Evolutionary conservation across 2,329 filamentous ascomycete genomes (phyloP).

Genomic region (Aspergillus transmontanensis): DNA sequence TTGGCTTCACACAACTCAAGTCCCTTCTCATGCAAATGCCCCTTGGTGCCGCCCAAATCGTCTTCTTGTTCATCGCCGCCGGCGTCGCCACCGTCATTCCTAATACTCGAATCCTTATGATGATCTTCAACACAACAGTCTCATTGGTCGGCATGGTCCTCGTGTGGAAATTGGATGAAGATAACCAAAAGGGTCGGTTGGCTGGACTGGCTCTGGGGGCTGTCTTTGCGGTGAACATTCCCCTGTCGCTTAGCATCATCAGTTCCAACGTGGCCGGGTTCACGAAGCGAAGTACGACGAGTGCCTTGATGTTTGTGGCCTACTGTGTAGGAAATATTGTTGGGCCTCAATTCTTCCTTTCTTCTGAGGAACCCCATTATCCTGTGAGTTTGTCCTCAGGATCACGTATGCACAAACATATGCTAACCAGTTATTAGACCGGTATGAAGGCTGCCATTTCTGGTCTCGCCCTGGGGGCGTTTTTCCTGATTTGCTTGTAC

Average conservation of each 20-base stretch:
- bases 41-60: slow-evolving; percentile 34
- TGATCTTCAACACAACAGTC: slow-evolving; percentile 34
- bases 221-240: slow-evolving; percentile 40
- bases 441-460: slow-evolving; percentile 37
- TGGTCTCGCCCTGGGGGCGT: slow-evolving; percentile 31
- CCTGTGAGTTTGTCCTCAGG: slow-evolving; percentile 21
- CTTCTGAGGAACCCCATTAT: slow-evolving; percentile 35
- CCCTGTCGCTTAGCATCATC: slow-evolving; percentile 36
- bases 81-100: slow-evolving; percentile 30
- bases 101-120: slow-evolving; percentile 33
- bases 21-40: slow-evolving; percentile 43
- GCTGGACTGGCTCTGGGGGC: slow-evolving; percentile 33
- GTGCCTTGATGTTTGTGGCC: slow-evolving; percentile 53
- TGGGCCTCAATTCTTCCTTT: slow-evolving; percentile 37
- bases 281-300: slow-evolving; percentile 38
- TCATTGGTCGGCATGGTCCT: slow-evolving; percentile 38
- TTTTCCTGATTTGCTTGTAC: slow-evolving; percentile 33
- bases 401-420: background rate
- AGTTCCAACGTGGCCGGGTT: slow-evolving; percentile 41
- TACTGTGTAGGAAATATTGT: slow-evolving; percentile 40
- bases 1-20: slow-evolving; percentile 40
- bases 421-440: slow-evolving; percentile 25
- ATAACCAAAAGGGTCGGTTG: slow-evolving; percentile 30
- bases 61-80: slow-evolving; percentile 36
- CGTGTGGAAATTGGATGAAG: slow-evolving; percentile 31